phyloP scores from a whole-genome alignment of 805 yeast species.

The Kluyveromyces wickerhamii region DNA sequence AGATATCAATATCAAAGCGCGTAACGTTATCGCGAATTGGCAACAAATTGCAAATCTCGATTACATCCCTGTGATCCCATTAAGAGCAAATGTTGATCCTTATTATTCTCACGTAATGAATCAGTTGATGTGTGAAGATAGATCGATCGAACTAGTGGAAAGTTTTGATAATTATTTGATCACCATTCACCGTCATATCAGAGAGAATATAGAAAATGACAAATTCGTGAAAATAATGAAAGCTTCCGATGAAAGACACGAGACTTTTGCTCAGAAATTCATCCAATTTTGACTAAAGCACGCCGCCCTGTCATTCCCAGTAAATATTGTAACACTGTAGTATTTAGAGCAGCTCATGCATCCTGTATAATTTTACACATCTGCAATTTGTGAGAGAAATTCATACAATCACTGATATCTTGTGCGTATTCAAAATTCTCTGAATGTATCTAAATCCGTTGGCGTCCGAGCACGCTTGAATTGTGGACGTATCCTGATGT shows the following conservation, averaged over 20 bases:
- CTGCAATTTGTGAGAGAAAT: too few species aligned
- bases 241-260: slow-evolving; percentile 17
- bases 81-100: slow-evolving; percentile 29
- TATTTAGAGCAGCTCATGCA: too few species aligned
- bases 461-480: too few species aligned
- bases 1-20: slow-evolving; percentile 57
- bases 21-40: slow-evolving; percentile 52
- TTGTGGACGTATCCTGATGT: too few species aligned
- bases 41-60: slow-evolving; percentile 16
- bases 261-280: slow-evolving; percentile 27
- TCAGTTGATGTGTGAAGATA: slow-evolving; percentile 68
- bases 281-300: slow-evolving; percentile 26
- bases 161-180: slow-evolving; percentile 62
- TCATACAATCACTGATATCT: too few species aligned
- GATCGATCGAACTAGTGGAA: slow-evolving; percentile 42
- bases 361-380: too few species aligned
- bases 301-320: too few species aligned
- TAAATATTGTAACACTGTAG: too few species aligned
- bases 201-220: slow-evolving; percentile 43
- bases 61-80: slow-evolving; percentile 20
- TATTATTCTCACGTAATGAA: slow-evolving; percentile 32
- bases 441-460: too few species aligned
- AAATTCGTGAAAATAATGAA: slow-evolving; percentile 23
- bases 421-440: too few species aligned
- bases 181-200: slow-evolving; percentile 57